A percentile compares a stretch with the other conserved stretches of the same genome.
Evolutionary conservation across 257 asterid species (phyloP).

Genomic region (Cruciata laevipes): DNA sequence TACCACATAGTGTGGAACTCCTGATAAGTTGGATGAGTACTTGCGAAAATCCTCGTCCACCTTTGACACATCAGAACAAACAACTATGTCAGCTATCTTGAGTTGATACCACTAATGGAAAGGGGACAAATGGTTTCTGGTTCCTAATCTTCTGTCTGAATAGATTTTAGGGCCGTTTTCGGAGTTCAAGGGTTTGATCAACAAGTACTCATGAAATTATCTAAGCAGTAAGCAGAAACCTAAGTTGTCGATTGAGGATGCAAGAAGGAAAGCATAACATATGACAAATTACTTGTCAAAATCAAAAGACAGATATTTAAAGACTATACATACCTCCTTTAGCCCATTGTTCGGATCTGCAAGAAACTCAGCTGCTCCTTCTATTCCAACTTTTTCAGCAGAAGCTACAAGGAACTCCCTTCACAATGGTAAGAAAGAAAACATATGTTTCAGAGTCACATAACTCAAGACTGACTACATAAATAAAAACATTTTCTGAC

Average conservation of each 20-base stretch:
- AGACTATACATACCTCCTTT: slow-evolving; percentile 49
- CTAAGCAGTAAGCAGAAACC: neutral
- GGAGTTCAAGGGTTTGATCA: neutral
- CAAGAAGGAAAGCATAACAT: neutral
- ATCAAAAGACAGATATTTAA: neutral
- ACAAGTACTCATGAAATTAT: neutral
- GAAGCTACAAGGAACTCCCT: slow-evolving; percentile 72
- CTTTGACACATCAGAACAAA: slow-evolving; percentile 20
- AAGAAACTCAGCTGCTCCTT: slow-evolving; percentile 92
- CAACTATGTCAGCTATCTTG: slow-evolving; percentile 3
- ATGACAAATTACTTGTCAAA: no score
- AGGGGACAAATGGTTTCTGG: neutral
- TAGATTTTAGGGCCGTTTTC: neutral
- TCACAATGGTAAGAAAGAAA: slow-evolving; percentile 15
- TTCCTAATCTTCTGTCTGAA: neutral
- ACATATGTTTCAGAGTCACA: neutral
- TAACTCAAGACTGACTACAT: neutral
- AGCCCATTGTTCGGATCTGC: slow-evolving; percentile 75
- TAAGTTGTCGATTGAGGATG: neutral
- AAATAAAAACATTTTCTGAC: neutral
- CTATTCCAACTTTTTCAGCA: slow-evolving; percentile 74
- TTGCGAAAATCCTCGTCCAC: slow-evolving; percentile 56
- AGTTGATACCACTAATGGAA: neutral
- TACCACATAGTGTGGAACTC: slow-evolving; percentile 74
- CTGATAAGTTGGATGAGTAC: slow-evolving; percentile 39